Base-by-base conservation (phyloP, 345 rosid genomes). In the Raphanus raphanistrum region DNA sequence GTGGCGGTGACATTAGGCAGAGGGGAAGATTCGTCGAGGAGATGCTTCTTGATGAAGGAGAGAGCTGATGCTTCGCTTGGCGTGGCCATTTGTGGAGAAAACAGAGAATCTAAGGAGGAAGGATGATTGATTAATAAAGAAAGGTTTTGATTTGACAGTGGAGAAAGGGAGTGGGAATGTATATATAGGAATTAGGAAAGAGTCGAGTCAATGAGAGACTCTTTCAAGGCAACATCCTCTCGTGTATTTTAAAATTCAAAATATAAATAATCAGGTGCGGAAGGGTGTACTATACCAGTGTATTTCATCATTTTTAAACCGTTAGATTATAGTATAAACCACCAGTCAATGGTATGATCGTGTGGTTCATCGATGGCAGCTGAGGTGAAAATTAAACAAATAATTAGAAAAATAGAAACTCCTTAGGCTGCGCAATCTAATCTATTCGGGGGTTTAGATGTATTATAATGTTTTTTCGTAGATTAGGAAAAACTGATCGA, bases 21-120 rank as follows among this genome's bases (percentile, higher is more conserved):
- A 0, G 91, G 91, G 29, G 91, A 83, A 8, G 26, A 3, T 15
- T 90, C 97, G 33, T 75, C 88, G 17, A 93, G 82, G 31, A 93
- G 84, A 66, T 87, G 85, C 7, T 80, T 85, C 75, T 87, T 33
- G 68, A 93, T 88, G 59, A 80, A 66, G 72, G 63, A 83, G 38
- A 93, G 88, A 41, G 88, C 77, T 0, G 86, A 80, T 8, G 76
- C 83, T 62, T 84, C 87, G 26, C 16, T 65, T 29, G 82, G 80
- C 0, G 82, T 70, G 1, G 84, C 85, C 92, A 87, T 88, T 28
- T 7, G 4, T 10, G 67, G 33, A 76, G 67, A 25, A 12, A 31
- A 66, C 61, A 45, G 58, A 61, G 52, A 59, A 58, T 55, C 13
- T 52, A 27, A 66, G 16, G 26, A n/a, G 72, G 70, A 9, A 8